A percentile compares a stretch with the other conserved stretches of the same genome.
Conservation (phyloP, 2,329 filamentous ascomycete species). For the Ceratocystis harringtonii region DNA sequence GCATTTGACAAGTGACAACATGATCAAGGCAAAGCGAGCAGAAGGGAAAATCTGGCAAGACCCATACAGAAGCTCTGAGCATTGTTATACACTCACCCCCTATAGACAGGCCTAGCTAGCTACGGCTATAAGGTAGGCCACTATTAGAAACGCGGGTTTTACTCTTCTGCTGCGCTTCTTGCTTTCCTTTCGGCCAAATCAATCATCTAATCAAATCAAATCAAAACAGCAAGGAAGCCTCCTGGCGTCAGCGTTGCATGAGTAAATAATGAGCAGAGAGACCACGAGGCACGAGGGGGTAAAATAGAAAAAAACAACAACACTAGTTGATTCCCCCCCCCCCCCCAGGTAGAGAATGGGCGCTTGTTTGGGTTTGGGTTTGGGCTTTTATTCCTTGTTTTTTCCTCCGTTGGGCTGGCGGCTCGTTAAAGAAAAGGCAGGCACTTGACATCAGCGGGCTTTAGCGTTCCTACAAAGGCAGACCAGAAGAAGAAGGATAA, state of each 20-base stretch:
- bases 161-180: neutral
- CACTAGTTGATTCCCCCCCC: no score
- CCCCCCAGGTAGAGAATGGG: neutral
- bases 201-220: neutral
- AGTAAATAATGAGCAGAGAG: neutral
- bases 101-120: neutral
- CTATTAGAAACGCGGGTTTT: neutral
- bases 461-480: neutral
- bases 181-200: neutral
- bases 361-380: neutral
- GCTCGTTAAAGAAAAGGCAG: neutral
- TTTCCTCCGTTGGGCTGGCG: neutral
- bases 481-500: neutral
- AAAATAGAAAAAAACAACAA: no score
- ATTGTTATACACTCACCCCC: neutral
- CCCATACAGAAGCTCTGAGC: neutral
- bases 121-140: neutral
- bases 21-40: neutral
- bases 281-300: neutral
- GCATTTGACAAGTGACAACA: no score
- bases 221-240: neutral
- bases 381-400: neutral
- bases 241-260: neutral
- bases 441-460: neutral
- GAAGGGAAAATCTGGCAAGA: neutral